Evolutionary conservation across 2,329 filamentous ascomycete genomes (phyloP), one percentile per base, ranked within the genome.

Genomic region (Fusarium sp.): DNA sequence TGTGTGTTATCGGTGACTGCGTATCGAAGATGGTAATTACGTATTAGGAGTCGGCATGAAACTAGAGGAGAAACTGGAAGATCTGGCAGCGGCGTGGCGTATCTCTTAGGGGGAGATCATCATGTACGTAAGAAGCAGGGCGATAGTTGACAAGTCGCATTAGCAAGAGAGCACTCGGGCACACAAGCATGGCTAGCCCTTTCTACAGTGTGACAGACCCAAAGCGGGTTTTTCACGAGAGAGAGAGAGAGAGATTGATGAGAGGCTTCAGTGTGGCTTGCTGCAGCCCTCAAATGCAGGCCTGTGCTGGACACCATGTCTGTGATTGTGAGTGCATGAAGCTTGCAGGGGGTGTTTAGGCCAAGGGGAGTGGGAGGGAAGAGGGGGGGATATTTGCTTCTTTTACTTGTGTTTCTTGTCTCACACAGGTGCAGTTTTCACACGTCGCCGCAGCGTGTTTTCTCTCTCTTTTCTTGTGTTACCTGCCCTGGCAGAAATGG

Each of bases 281-380:
- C 57, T 34, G 34, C 43, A 59, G 57, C 30, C 43, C 25, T 50
- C 45, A 27, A 50, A 74, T 74, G 71, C 71, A 72, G 50, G 68
- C 25, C 63, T 71, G 61, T 30, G 70, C 54, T 67, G 59, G 70
- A 54, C 43, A 48, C 27, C 61, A 52, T 75, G 64, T 73, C 69
- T 75, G 72, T 74, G 72, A 75, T 34, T 68, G 63, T 23, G 61
- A 62, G 60, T 72, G 72, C 72, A 74, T 74, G 50, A 56, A 68
- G 58, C 50, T 72, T 64, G 75, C 68, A 70, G 72, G 72, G 62
- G 72, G 72, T 74, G 66, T 25, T 58, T 45, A 59, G 61, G 69
- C 64, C 68, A 35, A 61, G 60, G 71, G 37, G 41, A 43, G 39
- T 8, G 27, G 30, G 67, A 60, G 60, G 60, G 20, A 52, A 60